Evolutionary conservation across 495 filamentous ascomycete genomes (phyloP).

Genomic region (Xylaria grammica): DNA sequence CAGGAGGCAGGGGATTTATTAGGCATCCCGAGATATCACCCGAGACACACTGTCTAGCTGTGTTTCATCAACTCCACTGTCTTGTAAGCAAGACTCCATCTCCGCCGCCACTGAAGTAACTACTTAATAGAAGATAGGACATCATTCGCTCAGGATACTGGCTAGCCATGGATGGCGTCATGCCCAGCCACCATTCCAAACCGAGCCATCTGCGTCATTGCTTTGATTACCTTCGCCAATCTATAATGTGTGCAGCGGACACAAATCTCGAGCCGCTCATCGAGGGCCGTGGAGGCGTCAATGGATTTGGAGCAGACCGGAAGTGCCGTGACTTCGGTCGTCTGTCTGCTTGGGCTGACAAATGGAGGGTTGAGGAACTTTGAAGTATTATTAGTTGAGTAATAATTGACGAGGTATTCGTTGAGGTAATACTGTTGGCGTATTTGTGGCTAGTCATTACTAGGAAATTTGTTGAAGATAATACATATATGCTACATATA

Average conservation of each 20-base stretch:
- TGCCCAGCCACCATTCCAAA: neutral
- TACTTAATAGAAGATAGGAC: neutral
- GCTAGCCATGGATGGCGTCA: neutral
- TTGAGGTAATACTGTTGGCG: too few species aligned
- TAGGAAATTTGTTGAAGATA: too few species aligned
- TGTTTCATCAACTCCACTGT: constrained; percentile 2
- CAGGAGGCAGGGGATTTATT: constrained; percentile 1
- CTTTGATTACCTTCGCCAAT: constrained; percentile 10
- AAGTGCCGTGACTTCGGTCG: neutral
- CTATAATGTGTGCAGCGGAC: neutral
- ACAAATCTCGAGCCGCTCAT: constrained; percentile 5
- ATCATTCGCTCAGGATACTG: neutral
- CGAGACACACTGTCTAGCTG: neutral
- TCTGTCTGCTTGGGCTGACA: neutral
- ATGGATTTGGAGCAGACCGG: neutral
- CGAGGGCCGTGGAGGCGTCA: neutral
- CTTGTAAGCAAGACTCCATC: neutral
- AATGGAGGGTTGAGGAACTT: neutral
- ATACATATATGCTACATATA: too few species aligned
- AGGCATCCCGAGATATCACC: constrained; percentile 1
- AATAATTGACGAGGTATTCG: too few species aligned
- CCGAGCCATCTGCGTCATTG: neutral
- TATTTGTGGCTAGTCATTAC: too few species aligned
- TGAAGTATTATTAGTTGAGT: too few species aligned
- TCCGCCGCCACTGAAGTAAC: neutral